These are phyloP conservation scores for Phytophthora pini DNA, from an alignment of 352 stramenopile genomes.

Conservation along the genomic window DNA sequence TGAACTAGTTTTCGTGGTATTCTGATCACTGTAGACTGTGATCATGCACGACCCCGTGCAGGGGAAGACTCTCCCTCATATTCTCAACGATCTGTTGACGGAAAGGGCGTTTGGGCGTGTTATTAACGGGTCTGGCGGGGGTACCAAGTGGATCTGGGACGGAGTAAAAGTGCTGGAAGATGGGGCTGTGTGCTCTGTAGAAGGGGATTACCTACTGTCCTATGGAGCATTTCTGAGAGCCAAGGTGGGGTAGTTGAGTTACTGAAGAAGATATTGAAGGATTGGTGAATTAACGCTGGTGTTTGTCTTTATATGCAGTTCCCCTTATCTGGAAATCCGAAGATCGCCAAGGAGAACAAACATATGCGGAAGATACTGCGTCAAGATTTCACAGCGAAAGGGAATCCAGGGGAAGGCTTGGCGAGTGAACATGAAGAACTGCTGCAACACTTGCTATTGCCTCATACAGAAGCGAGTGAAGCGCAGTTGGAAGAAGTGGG, in stretches of 20 bases:
- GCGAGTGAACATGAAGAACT: conserved; percentile 47
- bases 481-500: conserved; percentile 34
- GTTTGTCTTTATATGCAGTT: conserved; percentile 42
- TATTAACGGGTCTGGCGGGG: conserved; percentile 18
- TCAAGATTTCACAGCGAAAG: conserved; percentile 65
- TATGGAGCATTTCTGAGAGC: conserved; percentile 70
- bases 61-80: conserved; percentile 72
- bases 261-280: background rate
- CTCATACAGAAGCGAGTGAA: conserved; percentile 22
- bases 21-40: conserved; percentile 51
- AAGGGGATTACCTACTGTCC: conserved; percentile 36
- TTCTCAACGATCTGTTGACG: conserved; percentile 81
- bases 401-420: conserved; percentile 59
- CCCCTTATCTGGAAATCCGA: conserved; percentile 55
- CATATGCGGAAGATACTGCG: conserved; percentile 63
- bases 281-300: conserved; percentile 3
- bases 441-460: conserved; percentile 57
- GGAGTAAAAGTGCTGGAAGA: conserved; percentile 31
- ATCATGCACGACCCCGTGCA: conserved; percentile 88
- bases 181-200: background rate
- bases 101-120: conserved; percentile 57
- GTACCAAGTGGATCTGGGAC: conserved; percentile 56
- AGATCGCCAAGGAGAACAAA: conserved; percentile 64
- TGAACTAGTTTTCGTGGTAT: background rate
- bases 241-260: conserved; percentile 43